phyloP scores from a whole-genome alignment of 2,329 filamentous ascomycete genomes.

The Aspergillus luchuensis region DNA sequence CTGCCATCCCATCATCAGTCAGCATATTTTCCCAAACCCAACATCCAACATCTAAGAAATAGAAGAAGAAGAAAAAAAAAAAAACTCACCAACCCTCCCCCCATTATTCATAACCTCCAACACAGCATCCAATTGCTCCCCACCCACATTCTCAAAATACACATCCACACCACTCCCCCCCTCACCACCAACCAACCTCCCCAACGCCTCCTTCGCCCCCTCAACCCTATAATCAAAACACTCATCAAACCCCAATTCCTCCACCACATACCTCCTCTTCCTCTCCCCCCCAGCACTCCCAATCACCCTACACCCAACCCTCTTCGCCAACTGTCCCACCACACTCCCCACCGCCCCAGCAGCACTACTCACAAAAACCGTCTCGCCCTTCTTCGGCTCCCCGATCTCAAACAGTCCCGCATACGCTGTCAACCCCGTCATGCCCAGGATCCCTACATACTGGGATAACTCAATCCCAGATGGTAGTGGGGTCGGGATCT shows the following conservation, averaged over 20 bases:
- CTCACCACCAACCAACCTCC: slow-evolving; percentile 51
- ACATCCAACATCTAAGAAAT: background rate
- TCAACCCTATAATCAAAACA: slow-evolving; percentile 91
- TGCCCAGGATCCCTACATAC: slow-evolving; percentile 77
- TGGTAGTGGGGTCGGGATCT: slow-evolving; percentile 47
- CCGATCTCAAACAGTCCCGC: slow-evolving; percentile 74
- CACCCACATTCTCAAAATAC: slow-evolving; percentile 80
- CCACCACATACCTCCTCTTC: slow-evolving; percentile 73
- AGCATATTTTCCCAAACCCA: background rate
- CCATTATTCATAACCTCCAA: slow-evolving; percentile 64
- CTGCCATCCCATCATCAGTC: slow-evolving; percentile 44
- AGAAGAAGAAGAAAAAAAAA: background rate
- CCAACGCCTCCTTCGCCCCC: slow-evolving; percentile 66
- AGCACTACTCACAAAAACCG: slow-evolving; percentile 78
- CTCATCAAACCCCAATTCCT: slow-evolving; percentile 69
- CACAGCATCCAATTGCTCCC: slow-evolving; percentile 70
- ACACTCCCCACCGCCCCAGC: slow-evolving; percentile 80
- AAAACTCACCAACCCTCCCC: slow-evolving; percentile 43
- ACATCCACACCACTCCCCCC: slow-evolving; percentile 79
- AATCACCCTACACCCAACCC: slow-evolving; percentile 75
- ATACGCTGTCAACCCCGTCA: slow-evolving; percentile 77
- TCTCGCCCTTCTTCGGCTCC: slow-evolving; percentile 73
- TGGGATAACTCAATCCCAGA: slow-evolving; percentile 64
- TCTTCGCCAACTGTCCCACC: slow-evolving; percentile 83
- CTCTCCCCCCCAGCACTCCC: slow-evolving; percentile 78